Percentiles rank a stretch among this genome's conserved stretches.
Evolutionary conservation across 78 protist species (phyloP).

Genomic region (Pigoraptor vietnamica): DNA sequence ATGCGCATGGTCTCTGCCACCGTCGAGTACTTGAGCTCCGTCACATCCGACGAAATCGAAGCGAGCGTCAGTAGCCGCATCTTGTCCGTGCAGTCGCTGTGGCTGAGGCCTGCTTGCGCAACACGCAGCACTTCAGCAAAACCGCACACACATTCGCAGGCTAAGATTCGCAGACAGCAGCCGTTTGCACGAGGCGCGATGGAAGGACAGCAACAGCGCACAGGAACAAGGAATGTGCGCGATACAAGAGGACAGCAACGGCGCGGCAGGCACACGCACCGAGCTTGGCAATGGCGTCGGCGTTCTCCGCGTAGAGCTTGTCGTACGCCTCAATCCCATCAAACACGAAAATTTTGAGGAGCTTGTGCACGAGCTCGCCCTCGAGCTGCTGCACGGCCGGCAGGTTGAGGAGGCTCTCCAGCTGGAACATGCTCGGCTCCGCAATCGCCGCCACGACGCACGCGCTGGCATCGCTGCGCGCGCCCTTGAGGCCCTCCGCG

Average conservation of each 20-base stretch:
- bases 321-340: not conserved
- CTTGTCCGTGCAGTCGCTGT: not conserved
- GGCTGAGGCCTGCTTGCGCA: not conserved
- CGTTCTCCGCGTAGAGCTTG: not conserved
- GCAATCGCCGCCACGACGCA: not conserved
- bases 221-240: not conserved
- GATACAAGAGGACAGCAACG: not conserved
- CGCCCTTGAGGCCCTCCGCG: not conserved
- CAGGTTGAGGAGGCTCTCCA: not conserved
- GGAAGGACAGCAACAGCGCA: not conserved
- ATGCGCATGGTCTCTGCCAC: not conserved
- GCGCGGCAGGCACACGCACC: constrained; percentile 62
- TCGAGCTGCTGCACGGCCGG: not conserved
- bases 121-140: not conserved
- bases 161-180: not conserved
- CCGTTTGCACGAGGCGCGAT: not conserved
- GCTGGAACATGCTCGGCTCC: not conserved
- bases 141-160: not conserved
- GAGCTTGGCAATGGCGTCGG: not conserved
- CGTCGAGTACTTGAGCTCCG: not conserved
- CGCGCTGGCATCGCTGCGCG: not conserved
- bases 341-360: not conserved
- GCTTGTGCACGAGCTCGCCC: not conserved
- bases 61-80: not conserved
- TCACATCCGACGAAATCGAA: not conserved